Evolutionary conservation across 75 land plant genomes (phyloP).

Genomic region (Picea glauca): DNA sequence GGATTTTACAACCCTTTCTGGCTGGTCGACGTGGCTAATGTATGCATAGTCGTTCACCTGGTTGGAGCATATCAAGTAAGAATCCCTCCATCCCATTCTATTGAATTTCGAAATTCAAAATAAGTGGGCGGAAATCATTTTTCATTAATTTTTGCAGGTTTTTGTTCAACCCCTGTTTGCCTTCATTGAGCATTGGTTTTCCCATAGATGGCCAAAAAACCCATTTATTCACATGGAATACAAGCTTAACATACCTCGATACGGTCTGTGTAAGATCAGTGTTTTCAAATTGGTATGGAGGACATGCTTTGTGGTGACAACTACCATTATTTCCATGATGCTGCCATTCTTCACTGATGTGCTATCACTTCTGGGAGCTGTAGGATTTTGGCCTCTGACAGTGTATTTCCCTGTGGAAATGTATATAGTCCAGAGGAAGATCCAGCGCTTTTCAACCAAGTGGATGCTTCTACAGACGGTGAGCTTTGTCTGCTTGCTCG

Average conservation of each 20-base stretch:
- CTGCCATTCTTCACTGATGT: constrained; percentile 44
- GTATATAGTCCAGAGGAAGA: constrained; percentile 21
- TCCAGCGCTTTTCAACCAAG: constrained; percentile 7
- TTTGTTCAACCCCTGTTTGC: constrained; percentile 33
- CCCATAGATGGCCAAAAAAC: constrained; percentile 4
- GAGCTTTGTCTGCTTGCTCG: constrained; percentile 21
- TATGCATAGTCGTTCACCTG: constrained; percentile 63
- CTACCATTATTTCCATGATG: constrained; percentile 34
- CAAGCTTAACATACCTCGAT: constrained; percentile 27
- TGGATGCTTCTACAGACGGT: constrained; percentile 23
- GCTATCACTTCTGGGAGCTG: constrained; percentile 31
- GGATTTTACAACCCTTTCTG: constrained; percentile 71
- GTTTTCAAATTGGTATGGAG: constrained; percentile 55
- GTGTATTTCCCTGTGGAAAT: constrained; percentile 40
- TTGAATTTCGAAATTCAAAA: not conserved
- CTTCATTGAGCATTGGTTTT: constrained; percentile 18
- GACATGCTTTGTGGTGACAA: constrained; percentile 20
- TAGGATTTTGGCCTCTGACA: constrained; percentile 43
- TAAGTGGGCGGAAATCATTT: not conserved
- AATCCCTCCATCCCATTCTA: not conserved
- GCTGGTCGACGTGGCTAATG: constrained; percentile 75
- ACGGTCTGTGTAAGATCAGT: constrained; percentile 29
- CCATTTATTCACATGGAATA: not conserved
- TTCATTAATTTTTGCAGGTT: constrained; percentile 14
- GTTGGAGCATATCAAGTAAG: constrained; percentile 81